A percentile compares a stretch with the other conserved stretches of the same genome.
These are phyloP conservation scores for Macrolepiota dolichaula DNA, from an alignment of 768 basidiomycete species.

Conservation along the genomic window DNA sequence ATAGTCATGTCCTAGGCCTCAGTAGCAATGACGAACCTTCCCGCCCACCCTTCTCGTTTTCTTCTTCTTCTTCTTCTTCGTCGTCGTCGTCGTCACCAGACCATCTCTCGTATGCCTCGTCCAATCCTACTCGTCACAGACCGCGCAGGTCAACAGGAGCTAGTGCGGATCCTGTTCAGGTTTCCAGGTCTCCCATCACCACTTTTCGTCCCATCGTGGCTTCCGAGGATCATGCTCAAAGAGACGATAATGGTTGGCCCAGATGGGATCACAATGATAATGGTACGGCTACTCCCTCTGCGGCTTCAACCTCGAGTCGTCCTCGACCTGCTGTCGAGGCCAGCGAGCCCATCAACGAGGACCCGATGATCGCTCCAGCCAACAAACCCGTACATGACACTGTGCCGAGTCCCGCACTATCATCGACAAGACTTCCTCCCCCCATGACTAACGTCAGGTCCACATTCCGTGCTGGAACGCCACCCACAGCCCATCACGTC, in stretches of 20 bases:
- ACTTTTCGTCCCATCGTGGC: not conserved
- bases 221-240: not conserved
- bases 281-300: not conserved
- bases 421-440: not conserved
- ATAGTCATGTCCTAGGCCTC: conserved; percentile 12
- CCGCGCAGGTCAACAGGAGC: not conserved
- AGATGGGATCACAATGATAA: not conserved
- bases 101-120: not conserved
- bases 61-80: not conserved
- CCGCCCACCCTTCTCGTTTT: not conserved
- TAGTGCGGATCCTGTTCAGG: not conserved
- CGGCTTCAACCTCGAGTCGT: not conserved
- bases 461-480: not conserved
- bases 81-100: not conserved
- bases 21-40: not conserved
- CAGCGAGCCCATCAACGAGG: not conserved
- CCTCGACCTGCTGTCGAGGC: not conserved
- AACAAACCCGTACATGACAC: not conserved
- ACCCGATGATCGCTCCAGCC: not conserved
- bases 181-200: not conserved
- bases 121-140: not conserved
- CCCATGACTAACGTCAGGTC: not conserved
- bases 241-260: not conserved
- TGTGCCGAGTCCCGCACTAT: not conserved
- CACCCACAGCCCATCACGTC: not conserved